Conservation (phyloP, 2,329 filamentous ascomycete genomes). For the Ilyonectria destructans region DNA sequence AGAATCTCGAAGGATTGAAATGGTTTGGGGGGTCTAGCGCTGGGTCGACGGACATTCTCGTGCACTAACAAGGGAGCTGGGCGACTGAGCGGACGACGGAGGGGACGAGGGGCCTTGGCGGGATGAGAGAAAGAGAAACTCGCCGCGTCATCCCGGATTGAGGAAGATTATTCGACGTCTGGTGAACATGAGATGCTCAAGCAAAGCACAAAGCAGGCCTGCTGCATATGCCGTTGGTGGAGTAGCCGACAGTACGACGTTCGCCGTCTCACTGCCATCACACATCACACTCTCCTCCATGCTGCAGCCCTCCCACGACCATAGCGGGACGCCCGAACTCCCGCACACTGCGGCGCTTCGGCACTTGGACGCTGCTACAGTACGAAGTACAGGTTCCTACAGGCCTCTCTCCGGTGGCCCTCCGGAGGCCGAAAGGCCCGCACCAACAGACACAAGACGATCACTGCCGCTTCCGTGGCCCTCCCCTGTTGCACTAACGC, state of each 20-base stretch:
- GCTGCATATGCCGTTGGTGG: too few species aligned
- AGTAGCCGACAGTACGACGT: background rate
- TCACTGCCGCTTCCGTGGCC: slow-evolving; percentile 18
- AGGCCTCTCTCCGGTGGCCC: background rate
- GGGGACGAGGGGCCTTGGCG: too few species aligned
- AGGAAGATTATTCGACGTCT: too few species aligned
- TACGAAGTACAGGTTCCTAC: background rate
- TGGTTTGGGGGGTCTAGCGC: too few species aligned
- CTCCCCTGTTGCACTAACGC: slow-evolving; percentile 4
- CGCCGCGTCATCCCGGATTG: too few species aligned
- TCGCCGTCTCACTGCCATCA: background rate
- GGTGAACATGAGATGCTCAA: too few species aligned
- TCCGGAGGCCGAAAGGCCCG: background rate
- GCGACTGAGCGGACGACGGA: too few species aligned
- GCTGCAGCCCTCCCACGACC: background rate
- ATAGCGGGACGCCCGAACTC: background rate
- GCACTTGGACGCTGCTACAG: background rate
- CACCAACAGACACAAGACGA: background rate
- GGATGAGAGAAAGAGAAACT: too few species aligned
- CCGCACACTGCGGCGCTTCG: background rate
- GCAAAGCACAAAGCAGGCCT: too few species aligned
- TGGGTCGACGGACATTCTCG: background rate
- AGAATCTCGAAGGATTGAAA: background rate
- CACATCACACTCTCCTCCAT: background rate
- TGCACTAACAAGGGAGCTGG: background rate